Evolutionary conservation across 176 grass and related monocot genomes (phyloP), one percentile per base, ranked within the genome.

Genomic region (Oropetium thomaeum): DNA sequence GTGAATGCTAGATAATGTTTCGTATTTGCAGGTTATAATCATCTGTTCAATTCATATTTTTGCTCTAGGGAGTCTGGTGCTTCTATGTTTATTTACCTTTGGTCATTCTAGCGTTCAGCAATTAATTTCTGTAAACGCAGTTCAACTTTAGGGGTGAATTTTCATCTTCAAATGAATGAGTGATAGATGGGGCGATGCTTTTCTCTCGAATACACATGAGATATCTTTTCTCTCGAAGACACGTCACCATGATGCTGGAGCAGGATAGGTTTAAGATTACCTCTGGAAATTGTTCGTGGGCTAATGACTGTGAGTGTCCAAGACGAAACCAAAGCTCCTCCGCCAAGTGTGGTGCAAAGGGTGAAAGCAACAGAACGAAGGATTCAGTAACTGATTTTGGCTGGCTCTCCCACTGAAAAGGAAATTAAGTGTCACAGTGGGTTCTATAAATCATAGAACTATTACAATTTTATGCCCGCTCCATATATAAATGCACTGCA

Each of bases 321-420:
- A 97, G 84, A 51, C 90, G 88, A 81, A 87, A 93, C 94, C 94
- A 93, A 71, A 97, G 89, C 76, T 97, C 94, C 84, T 93, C 90
- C 11, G 86, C 85, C 80, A 97, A 76, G 81, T 93, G 94, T 70
- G 90, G 88, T 53, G 94, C 94, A 63, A 93, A 97, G 80, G 90
- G 94, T 71, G 94, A 83, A 82, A 93, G 83, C 75, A 97, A 75
- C 67, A 93, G 79, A 70, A 97, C 83, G 81, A 93, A 97, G 38
- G 85, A 39, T 68, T 87, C 88, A 27, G 84, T 75, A 75, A 93
- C 71, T 41, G 79, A 73, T 64, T 97, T 91, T 58, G 90, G 84
- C 30, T 83, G 86, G 51, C 63, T 85, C 41, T 93, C 84, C 94
- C 94, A 97, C 94, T 97, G 85, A 59, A 51, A 82, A 39, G 83